phyloP scores from a whole-genome alignment of 2,329 filamentous ascomycete genomes.

The Cryphonectria radicalis region DNA sequence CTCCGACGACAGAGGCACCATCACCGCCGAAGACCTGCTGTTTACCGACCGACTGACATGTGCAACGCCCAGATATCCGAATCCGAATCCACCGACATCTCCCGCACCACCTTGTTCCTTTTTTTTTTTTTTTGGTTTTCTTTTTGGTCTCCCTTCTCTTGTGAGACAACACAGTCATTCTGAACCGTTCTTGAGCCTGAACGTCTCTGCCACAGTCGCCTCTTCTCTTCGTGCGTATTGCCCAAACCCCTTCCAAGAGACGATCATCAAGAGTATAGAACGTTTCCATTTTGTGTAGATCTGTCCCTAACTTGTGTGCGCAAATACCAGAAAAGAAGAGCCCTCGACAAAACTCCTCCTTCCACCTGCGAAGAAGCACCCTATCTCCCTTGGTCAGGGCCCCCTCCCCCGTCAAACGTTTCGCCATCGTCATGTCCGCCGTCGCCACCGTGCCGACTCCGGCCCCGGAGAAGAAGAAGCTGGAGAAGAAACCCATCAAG shows the following conservation, averaged over 20 bases:
- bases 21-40: slow-evolving; percentile 19
- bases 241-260: background rate
- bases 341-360: slow-evolving; percentile 32
- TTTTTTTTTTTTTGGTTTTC: no score
- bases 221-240: background rate
- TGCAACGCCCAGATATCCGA: slow-evolving; percentile 8
- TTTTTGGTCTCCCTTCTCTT: background rate
- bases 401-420: slow-evolving; percentile 50
- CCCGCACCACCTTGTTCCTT: background rate
- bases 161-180: background rate
- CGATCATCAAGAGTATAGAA: background rate
- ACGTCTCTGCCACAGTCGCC: background rate
- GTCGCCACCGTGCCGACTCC: slow-evolving; percentile 56
- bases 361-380: slow-evolving; percentile 78
- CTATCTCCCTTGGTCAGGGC: slow-evolving; percentile 98
- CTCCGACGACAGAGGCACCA: slow-evolving; percentile 20
- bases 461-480: slow-evolving; percentile 52
- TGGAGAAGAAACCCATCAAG: slow-evolving; percentile 99
- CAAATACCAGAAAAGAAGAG: background rate
- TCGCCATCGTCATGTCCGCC: slow-evolving; percentile 66
- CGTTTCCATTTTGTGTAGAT: background rate
- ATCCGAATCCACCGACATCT: slow-evolving; percentile 16
- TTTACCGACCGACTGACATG: slow-evolving; percentile 25
- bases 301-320: background rate
- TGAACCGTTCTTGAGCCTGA: background rate